A percentile compares a stretch with the other conserved stretches of the same genome.
Conservation (phyloP, 2,329 filamentous ascomycete genomes). For the Zarea fungicola region DNA sequence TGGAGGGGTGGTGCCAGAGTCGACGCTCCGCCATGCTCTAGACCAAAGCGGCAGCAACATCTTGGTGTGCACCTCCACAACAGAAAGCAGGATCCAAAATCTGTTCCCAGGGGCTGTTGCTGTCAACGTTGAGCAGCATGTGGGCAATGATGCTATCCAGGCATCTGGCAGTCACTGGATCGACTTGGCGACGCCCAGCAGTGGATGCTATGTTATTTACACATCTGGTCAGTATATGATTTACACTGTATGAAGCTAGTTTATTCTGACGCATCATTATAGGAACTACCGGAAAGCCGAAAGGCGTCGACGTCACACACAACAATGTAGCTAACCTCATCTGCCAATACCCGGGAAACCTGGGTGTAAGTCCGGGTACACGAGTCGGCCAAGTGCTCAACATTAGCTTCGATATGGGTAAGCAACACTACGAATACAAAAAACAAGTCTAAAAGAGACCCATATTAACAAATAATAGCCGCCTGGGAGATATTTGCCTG, state of each 20-base stretch:
- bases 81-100: conserved; percentile 27
- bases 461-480: conserved; percentile 29
- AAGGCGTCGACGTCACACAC: conserved; percentile 55
- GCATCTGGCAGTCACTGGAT: conserved; percentile 11
- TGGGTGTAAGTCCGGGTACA: conserved; percentile 45
- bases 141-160: neutral
- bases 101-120: conserved; percentile 21
- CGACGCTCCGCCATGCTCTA: conserved; percentile 44
- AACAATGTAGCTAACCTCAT: conserved; percentile 50
- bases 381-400: conserved; percentile 52
- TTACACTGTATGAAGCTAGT: neutral
- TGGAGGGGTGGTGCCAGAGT: conserved; percentile 46
- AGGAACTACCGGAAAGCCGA: conserved; percentile 52
- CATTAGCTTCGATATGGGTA: conserved; percentile 58
- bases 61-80: conserved; percentile 42
- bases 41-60: conserved; percentile 38
- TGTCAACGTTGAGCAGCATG: conserved; percentile 26
- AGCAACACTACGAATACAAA: conserved; percentile 21
- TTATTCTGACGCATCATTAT: conserved; percentile 17
- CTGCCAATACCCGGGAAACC: conserved; percentile 43
- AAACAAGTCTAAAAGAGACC: neutral
- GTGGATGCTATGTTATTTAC: conserved; percentile 46
- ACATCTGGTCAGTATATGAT: conserved; percentile 40
- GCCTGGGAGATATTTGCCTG: conserved; percentile 57
- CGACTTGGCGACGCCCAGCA: conserved; percentile 30